phyloP scores from a whole-genome alignment of 345 rosid species.

The Citrus reticulata region DNA sequence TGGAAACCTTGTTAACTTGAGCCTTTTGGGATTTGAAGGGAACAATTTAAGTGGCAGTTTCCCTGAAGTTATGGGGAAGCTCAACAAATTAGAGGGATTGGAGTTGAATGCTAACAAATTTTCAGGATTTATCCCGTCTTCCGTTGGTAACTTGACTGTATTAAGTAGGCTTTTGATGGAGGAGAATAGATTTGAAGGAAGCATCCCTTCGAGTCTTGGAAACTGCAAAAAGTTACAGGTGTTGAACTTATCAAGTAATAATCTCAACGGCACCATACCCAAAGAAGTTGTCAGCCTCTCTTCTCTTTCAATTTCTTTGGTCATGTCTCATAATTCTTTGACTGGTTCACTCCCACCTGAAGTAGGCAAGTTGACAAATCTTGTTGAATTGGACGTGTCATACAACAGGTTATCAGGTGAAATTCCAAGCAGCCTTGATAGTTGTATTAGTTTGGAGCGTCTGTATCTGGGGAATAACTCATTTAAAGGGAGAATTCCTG shows the following conservation, averaged over 20 bases:
- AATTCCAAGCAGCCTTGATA: background rate
- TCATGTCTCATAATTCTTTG: constrained; percentile 1
- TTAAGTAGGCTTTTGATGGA: background rate
- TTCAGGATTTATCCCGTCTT: background rate
- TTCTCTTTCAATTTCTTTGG: background rate
- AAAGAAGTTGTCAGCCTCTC: background rate
- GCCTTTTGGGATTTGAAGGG: background rate
- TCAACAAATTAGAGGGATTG: background rate
- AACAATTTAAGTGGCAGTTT: background rate
- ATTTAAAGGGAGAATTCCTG: constrained; percentile 15
- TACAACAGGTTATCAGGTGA: background rate
- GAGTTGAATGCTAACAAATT: background rate
- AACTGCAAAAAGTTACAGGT: background rate
- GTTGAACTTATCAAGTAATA: background rate
- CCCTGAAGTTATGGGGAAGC: background rate
- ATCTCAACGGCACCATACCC: constrained; percentile 6
- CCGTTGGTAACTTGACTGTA: background rate
- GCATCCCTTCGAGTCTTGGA: constrained; percentile 3
- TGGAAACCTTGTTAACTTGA: constrained; percentile 13
- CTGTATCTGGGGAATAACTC: constrained; percentile 14
- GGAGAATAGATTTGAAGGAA: constrained; percentile 1
- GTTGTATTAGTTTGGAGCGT: background rate
- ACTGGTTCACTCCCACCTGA: background rate
- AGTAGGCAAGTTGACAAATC: background rate
- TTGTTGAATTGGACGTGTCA: background rate